Conservation (phyloP, 208 protist genomes). For the Herpetomonas tarakana region DNA sequence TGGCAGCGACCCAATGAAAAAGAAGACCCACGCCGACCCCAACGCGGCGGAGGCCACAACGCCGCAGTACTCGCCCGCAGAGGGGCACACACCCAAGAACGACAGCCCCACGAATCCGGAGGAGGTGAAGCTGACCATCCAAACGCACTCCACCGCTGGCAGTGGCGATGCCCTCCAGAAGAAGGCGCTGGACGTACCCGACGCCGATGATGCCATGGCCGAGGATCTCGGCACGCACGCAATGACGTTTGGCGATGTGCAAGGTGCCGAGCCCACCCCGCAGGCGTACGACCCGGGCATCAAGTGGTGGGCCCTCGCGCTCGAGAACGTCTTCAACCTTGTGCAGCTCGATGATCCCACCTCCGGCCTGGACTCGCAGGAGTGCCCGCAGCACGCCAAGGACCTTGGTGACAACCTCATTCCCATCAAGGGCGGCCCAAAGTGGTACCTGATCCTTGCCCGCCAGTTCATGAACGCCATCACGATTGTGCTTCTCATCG, state of each 20-base stretch:
- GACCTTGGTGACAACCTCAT: constrained; percentile 81
- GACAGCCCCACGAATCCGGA: neutral
- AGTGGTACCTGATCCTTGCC: constrained; percentile 57
- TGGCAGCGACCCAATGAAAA: neutral
- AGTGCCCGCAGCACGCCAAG: constrained; percentile 48
- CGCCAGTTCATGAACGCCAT: constrained; percentile 87
- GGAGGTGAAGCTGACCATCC: neutral
- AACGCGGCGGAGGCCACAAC: neutral
- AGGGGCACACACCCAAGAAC: neutral
- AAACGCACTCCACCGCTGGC: neutral
- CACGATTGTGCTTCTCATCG: constrained; percentile 77
- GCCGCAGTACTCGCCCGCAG: neutral
- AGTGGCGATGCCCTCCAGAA: neutral
- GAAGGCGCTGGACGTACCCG: no score
- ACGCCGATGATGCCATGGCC: neutral
- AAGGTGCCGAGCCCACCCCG: constrained; percentile 55
- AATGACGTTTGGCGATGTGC: constrained; percentile 55
- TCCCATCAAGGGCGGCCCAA: constrained; percentile 69
- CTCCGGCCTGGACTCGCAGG: constrained; percentile 36
- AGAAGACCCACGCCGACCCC: neutral
- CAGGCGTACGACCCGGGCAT: constrained; percentile 42
- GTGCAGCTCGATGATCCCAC: constrained; percentile 62
- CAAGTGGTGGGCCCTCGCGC: constrained; percentile 73
- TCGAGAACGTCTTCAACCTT: constrained; percentile 69
- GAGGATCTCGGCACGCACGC: constrained; percentile 10